A percentile compares a stretch with the other conserved stretches of the same genome.
phyloP scores from a whole-genome alignment of 2,329 filamentous ascomycete genomes.

The Delphinella strobiligena region DNA sequence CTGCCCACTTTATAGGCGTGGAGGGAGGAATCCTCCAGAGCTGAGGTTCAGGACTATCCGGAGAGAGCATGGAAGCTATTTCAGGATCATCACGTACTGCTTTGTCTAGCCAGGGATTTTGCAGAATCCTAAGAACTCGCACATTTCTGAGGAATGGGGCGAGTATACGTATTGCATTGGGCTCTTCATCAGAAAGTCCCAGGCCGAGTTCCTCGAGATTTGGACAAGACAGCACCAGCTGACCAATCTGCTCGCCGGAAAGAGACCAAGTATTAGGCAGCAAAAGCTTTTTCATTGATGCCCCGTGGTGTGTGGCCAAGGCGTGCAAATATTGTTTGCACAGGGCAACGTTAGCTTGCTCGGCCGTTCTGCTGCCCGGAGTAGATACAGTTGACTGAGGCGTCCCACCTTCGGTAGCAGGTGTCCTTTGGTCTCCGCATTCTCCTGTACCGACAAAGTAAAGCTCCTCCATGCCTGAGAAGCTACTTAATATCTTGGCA shows the following conservation, averaged over 20 bases:
- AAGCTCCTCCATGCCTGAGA: conserved; percentile 35
- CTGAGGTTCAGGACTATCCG: conserved; percentile 21
- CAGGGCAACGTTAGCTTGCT: conserved; percentile 25
- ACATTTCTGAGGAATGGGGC: conserved; percentile 27
- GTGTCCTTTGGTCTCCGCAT: too few species aligned
- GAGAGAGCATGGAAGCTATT: conserved; percentile 7
- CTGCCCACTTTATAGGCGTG: conserved; percentile 23
- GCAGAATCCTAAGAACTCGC: conserved; percentile 28
- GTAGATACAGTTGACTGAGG: too few species aligned
- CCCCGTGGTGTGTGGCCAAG: conserved; percentile 39
- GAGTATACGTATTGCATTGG: conserved; percentile 23
- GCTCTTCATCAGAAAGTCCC: conserved; percentile 39
- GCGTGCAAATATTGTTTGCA: conserved; percentile 37
- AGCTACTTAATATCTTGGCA: conserved; percentile 29
- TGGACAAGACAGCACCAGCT: conserved; percentile 42
- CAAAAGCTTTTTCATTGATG: conserved; percentile 43
- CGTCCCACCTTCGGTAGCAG: too few species aligned
- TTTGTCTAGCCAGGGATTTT: conserved; percentile 14
- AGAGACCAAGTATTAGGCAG: conserved; percentile 45
- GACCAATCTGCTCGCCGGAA: conserved; percentile 34
- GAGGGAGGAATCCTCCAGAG: conserved; percentile 20
- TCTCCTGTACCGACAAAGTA: conserved; percentile 43
- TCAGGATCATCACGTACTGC: conserved; percentile 15
- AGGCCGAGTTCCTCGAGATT: conserved; percentile 48
- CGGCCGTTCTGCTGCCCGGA: conserved; percentile 17